Evolutionary conservation across 2,329 filamentous ascomycete genomes (phyloP), one percentile per base, ranked within the genome.

Genomic region (Fusarium brachygibbosum): DNA sequence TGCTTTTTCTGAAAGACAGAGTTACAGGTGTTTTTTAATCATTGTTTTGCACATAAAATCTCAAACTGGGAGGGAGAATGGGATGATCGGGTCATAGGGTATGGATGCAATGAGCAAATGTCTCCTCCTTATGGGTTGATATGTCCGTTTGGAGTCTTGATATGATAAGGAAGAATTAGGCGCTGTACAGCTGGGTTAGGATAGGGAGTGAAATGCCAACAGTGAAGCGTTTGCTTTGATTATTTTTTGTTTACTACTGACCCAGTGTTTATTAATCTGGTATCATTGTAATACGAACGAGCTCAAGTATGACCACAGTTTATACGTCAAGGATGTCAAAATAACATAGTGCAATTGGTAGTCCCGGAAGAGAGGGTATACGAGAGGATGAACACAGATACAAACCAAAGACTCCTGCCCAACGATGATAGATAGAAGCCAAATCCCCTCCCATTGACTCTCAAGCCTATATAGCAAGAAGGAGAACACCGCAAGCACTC

Each of bases 351-450:
- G 58, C 51, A 37, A 44, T 53, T 40, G 65, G 35, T 48, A 48
- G 35, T 58, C 54, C 52, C 54, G 52, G 63, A 57, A 48, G 64
- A 64, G 57, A 68, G 68, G 72, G 72, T 74, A 74, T 73, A 74
- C 63, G 70, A 66, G 65, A 68, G 53, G 62, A 57, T 52, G 63
- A 70, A 62, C 63, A 65, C 61, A 72, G 50, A 62, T 46, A 51
- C 61, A 55, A 68, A 58, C 68, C 70, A 68, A 65, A 66, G 63
- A 74, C 70, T 74, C 66, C 70, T 69, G 48, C 53, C 68, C 48
- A 53, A 63, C 57, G 57, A 50, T 55, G 32, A 63, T 53, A 63
- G 40, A 63, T 57, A 67, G 38, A 68, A 66, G 59, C 52, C 57
- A 57, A 49, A 59, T 23, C 52, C 45, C 32, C 57, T 53, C 41